Evolutionary conservation across 352 stramenopile species (phyloP), one percentile per base, ranked within the genome.

Genomic region (Pythium apleroticum): DNA sequence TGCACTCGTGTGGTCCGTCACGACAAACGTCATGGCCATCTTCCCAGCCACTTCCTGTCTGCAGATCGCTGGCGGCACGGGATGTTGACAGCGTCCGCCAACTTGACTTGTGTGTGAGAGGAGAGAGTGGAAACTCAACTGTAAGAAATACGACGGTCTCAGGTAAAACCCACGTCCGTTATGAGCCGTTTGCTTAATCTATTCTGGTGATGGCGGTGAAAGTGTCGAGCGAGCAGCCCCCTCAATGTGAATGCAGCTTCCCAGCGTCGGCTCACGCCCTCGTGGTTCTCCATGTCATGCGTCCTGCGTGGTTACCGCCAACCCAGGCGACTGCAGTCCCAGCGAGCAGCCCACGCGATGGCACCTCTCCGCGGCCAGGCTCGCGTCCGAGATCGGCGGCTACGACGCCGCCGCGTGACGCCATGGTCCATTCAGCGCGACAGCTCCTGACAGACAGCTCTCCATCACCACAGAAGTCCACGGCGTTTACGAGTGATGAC

Each of bases 21-120:
- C 52, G 27, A 76, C 63, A 27, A 76, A 76, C 52, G n/a, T 79
- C 46, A 64, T 79, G 49, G 41, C 37, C n/a, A 69, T 79, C 39
- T 79, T 72, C 52, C 43, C 52, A 9, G 46, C 27, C n/a, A 78
- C 72, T 19, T 45, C 60, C 31, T 78, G 72, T 31, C 52, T 74
- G 3, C 4, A 27, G 11, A 67, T 78, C 57, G 68, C 70, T 25
- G 72, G 72, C n/a, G 68, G 72, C n/a, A 31, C 15, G 3, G 66
- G 70, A 2, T 74, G 70, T 53, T 60, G 53, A 50, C n/a, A n/a
- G n/a, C n/a, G n/a, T n/a, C n/a, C n/a, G n/a, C n/a, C n/a, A n/a
- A n/a, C n/a, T n/a, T n/a, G n/a, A n/a, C n/a, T n/a, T n/a, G n/a
- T n/a, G n/a, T n/a, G n/a, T n/a, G n/a, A n/a, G n/a, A n/a, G 30